phyloP scores from a whole-genome alignment of 2,329 filamentous ascomycete genomes.

The Dothideomycetes sp. region DNA sequence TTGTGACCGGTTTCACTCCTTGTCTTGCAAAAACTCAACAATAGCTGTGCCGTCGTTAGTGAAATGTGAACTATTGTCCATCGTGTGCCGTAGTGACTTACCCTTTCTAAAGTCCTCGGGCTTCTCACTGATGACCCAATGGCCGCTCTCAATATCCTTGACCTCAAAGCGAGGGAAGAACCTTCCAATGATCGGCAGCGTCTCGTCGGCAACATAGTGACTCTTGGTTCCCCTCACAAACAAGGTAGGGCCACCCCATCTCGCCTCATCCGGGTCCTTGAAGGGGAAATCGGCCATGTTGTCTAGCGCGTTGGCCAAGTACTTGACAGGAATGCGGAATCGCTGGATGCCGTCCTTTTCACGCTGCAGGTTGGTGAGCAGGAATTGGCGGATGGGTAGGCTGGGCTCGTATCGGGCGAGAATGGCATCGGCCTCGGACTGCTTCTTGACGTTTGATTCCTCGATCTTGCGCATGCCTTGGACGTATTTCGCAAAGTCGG shows the following conservation, averaged over 20 bases:
- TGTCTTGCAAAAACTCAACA: slow-evolving; percentile 51
- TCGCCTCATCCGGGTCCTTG: slow-evolving; percentile 53
- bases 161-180: slow-evolving; percentile 74
- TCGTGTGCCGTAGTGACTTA: slow-evolving; percentile 27
- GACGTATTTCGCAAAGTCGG: slow-evolving; percentile 69
- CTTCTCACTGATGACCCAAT: slow-evolving; percentile 86
- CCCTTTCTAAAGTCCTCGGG: slow-evolving; percentile 67
- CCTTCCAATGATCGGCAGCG: slow-evolving; percentile 63
- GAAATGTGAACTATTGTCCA: slow-evolving; percentile 8
- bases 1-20: slow-evolving; percentile 24
- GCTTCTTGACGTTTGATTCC: slow-evolving; percentile 51
- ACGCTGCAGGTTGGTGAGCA: slow-evolving; percentile 73
- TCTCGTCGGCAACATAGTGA: slow-evolving; percentile 71
- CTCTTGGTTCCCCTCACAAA: slow-evolving; percentile 70
- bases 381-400: slow-evolving; percentile 74
- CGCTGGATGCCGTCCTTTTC: slow-evolving; percentile 43
- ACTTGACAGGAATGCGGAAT: slow-evolving; percentile 70
- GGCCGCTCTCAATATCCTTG: slow-evolving; percentile 64
- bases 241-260: slow-evolving; percentile 67
- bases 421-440: slow-evolving; percentile 71
- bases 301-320: slow-evolving; percentile 55
- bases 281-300: slow-evolving; percentile 85
- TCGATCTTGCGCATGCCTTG: slow-evolving; percentile 78
- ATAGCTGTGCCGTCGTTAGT: too few species aligned
- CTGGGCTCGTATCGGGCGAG: slow-evolving; percentile 63